Percentiles rank a stretch among this genome's conserved stretches.
These are phyloP conservation scores for Austroboletus festivus DNA, from an alignment of 768 basidiomycete genomes.

Conservation along the genomic window DNA sequence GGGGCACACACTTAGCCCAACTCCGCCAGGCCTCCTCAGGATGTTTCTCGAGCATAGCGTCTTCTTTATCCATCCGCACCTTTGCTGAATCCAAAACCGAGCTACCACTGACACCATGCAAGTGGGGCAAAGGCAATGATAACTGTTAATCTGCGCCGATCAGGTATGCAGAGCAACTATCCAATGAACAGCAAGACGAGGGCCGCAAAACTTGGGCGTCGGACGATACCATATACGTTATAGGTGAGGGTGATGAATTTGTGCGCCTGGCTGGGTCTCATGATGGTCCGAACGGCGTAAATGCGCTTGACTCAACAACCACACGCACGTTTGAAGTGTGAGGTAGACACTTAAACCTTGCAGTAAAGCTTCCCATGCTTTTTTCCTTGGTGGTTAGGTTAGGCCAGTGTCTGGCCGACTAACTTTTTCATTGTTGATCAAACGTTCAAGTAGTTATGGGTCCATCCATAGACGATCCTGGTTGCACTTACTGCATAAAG, in stretches of 20 bases:
- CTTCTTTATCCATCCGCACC: neutral
- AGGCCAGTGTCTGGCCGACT: no score
- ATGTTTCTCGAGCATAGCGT: neutral
- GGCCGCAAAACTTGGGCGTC: neutral
- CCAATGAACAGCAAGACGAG: neutral
- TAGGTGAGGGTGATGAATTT: neutral
- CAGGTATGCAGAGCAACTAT: neutral
- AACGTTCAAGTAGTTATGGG: no score
- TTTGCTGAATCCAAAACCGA: neutral
- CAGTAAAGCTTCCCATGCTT: no score
- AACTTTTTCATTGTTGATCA: no score
- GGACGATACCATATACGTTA: neutral
- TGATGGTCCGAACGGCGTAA: no score
- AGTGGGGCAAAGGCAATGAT: neutral
- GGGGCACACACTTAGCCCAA: neutral
- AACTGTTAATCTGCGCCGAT: neutral
- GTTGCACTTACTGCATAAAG: no score
- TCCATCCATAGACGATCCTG: no score
- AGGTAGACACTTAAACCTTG: no score
- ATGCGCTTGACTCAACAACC: no score
- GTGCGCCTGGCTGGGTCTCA: neutral
- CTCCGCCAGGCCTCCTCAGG: neutral
- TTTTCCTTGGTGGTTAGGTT: no score
- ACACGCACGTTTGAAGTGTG: no score
- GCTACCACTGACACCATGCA: neutral